A percentile compares a stretch with the other conserved stretches of the same genome.
Conservation (phyloP, 768 basidiomycete species). For the Amanita molliuscula region DNA sequence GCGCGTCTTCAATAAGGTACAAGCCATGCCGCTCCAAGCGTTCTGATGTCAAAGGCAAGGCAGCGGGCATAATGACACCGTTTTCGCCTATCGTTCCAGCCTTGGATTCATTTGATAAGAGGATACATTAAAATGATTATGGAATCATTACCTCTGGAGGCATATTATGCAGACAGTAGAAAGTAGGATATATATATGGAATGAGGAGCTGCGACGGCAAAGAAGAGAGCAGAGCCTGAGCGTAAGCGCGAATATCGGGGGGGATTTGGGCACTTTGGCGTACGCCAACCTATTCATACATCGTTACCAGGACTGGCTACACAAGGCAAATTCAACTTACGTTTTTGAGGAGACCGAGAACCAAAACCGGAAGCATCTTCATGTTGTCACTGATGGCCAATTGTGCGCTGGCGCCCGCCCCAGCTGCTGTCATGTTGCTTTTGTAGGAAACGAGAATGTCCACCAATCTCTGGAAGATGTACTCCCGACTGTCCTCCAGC, state of each 20-base stretch:
- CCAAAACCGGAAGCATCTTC: slow-evolving; percentile 86
- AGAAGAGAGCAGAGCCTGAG: slow-evolving; percentile 85
- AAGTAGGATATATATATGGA: slow-evolving; percentile 90
- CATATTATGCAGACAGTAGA: slow-evolving; percentile 98
- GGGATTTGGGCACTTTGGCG: slow-evolving; percentile 96
- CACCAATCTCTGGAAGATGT: slow-evolving; percentile 72
- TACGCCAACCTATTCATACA: slow-evolving; percentile 62
- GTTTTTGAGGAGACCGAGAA: slow-evolving; percentile 90
- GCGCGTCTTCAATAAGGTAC: slow-evolving; percentile 94
- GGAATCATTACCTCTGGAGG: slow-evolving; percentile 58
- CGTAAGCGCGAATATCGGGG: slow-evolving; percentile 91
- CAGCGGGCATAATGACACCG: slow-evolving; percentile 80
- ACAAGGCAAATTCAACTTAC: slow-evolving; percentile 30
- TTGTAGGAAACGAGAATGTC: slow-evolving; percentile 87
- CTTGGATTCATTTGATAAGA: slow-evolving; percentile 24
- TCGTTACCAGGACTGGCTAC: neutral
- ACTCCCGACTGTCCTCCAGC: slow-evolving; percentile 82
- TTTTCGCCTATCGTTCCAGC: slow-evolving; percentile 86
- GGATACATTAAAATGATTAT: neutral
- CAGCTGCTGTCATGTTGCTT: slow-evolving; percentile 90
- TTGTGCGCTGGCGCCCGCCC: slow-evolving; percentile 89
- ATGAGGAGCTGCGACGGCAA: slow-evolving; percentile 85
- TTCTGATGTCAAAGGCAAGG: slow-evolving; percentile 90
- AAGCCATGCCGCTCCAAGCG: slow-evolving; percentile 90
- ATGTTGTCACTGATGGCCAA: slow-evolving; percentile 88